A percentile compares a stretch with the other conserved stretches of the same genome.
Conservation (phyloP, 495 filamentous ascomycete species). For the Ramalina intermedia region DNA sequence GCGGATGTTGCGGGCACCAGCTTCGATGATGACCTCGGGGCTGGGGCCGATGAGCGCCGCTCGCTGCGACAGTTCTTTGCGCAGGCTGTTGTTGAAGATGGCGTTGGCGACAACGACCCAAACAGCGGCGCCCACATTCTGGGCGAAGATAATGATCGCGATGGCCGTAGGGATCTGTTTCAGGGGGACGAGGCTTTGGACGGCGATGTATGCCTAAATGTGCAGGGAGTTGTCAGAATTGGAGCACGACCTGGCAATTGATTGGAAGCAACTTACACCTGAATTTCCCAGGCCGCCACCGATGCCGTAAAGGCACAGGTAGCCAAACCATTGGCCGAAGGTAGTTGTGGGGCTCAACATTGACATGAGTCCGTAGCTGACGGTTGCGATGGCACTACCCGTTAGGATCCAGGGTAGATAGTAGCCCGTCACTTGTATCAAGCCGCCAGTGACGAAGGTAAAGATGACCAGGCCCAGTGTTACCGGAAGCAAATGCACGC, state of each 20-base stretch:
- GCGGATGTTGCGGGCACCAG: constrained; percentile 50
- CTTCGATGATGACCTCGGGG: constrained; percentile 30
- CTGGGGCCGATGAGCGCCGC: constrained; percentile 17
- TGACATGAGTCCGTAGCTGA: constrained; percentile 37
- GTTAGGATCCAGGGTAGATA: constrained; percentile 32
- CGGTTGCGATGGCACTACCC: constrained; percentile 16
- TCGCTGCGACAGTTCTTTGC: constrained; percentile 29
- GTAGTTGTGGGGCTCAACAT: constrained; percentile 30
- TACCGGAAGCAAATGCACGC: constrained; percentile 26
- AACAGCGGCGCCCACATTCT: constrained; percentile 48
- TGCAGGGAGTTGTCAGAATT: constrained; percentile 17
- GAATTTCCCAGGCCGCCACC: constrained; percentile 31
- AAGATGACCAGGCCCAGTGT: constrained; percentile 35
- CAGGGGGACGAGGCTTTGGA: constrained; percentile 35
- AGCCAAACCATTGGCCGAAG: constrained; percentile 40
- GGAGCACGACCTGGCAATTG: constrained; percentile 19
- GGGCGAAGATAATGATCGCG: constrained; percentile 41
- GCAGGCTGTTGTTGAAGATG: constrained; percentile 50
- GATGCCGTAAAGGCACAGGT: constrained; percentile 39
- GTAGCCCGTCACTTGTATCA: constrained; percentile 26
- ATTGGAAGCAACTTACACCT: constrained; percentile 16
- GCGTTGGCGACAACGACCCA: constrained; percentile 53
- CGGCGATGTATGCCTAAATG: constrained; percentile 33
- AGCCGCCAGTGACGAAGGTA: constrained; percentile 29
- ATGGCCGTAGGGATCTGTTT: constrained; percentile 34